phyloP scores from a whole-genome alignment of 345 rosid genomes.

The Jatropha curcas region DNA sequence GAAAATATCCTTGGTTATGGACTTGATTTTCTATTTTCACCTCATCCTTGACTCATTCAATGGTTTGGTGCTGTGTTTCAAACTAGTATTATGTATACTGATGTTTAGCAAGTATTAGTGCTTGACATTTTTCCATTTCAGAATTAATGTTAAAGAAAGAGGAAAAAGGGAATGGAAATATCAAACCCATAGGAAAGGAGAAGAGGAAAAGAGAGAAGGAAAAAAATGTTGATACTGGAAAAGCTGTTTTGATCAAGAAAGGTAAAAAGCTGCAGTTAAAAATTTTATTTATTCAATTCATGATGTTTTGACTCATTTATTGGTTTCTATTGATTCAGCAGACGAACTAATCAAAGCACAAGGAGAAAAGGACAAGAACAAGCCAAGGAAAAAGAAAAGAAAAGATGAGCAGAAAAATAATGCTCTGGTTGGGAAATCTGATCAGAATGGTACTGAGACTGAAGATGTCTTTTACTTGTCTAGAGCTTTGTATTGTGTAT shows the following conservation, averaged over 20 bases:
- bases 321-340: conserved; percentile 18
- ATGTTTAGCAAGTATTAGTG: conserved; percentile 1
- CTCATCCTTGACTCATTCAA: neutral
- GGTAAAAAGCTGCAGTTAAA: conserved; percentile 9
- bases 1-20: conserved; percentile 6
- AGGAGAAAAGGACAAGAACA: conserved; percentile 28
- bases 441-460: conserved; percentile 10
- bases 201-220: conserved; percentile 29
- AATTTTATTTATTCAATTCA: no score
- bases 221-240: conserved; percentile 3
- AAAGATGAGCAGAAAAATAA: conserved; percentile 19
- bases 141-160: conserved; percentile 17
- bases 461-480: conserved; percentile 13
- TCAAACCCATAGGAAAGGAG: conserved; percentile 20
- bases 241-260: conserved; percentile 1
- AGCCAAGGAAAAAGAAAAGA: conserved; percentile 25
- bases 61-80: neutral
- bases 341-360: conserved; percentile 2
- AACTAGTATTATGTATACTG: neutral
- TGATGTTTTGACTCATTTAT: neutral
- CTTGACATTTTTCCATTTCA: conserved; percentile 16
- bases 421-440: conserved; percentile 8
- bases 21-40: neutral
- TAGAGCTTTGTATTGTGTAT: neutral
- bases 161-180: conserved; percentile 17